Percentiles rank a stretch among this genome's conserved stretches.
Conservation (phyloP, 805 yeast genomes). For the Saccharomycopsis selenospora region DNA sequence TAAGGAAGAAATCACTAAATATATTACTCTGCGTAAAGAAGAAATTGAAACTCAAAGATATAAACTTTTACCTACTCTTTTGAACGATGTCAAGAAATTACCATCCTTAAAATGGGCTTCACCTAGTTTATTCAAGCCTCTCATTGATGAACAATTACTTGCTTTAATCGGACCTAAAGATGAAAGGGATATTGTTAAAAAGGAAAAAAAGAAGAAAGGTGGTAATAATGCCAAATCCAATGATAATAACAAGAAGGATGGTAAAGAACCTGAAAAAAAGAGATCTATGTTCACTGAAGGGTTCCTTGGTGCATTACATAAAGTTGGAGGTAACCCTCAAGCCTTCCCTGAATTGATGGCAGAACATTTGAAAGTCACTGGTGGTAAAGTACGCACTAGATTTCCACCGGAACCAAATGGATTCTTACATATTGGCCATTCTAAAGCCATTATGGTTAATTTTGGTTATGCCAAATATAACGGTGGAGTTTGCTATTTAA, state of each 20-base stretch:
- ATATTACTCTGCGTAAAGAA: constrained; percentile 50
- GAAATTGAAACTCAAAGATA: constrained; percentile 70
- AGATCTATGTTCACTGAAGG: constrained; percentile 93
- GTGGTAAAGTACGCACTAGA: constrained; percentile 82
- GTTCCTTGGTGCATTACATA: constrained; percentile 88
- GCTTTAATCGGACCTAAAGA: constrained; percentile 87
- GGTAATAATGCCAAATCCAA: constrained; percentile 26
- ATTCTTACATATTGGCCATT: constrained; percentile 93
- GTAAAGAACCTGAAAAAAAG: constrained; percentile 22
- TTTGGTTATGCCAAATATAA: constrained; percentile 92
- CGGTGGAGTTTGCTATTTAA: constrained; percentile 81
- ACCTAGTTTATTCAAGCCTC: constrained; percentile 79
- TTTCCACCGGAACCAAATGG: constrained; percentile 99
- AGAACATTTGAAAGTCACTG: constrained; percentile 70
- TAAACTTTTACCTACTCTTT: constrained; percentile 63
- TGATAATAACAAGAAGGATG: constrained; percentile 23
- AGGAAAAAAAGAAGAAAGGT: constrained; percentile 58
- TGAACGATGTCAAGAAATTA: constrained; percentile 69
- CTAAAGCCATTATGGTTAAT: constrained; percentile 95
- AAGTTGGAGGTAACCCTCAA: constrained; percentile 94
- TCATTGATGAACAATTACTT: constrained; percentile 71
- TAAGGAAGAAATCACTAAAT: constrained; percentile 46
- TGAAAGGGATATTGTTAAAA: constrained; percentile 78
- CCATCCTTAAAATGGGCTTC: constrained; percentile 87
- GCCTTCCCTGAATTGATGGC: constrained; percentile 76